A percentile compares a stretch with the other conserved stretches of the same genome.
Evolutionary conservation across 129 eudicot species (phyloP).

Genomic region (Arctium lappa): DNA sequence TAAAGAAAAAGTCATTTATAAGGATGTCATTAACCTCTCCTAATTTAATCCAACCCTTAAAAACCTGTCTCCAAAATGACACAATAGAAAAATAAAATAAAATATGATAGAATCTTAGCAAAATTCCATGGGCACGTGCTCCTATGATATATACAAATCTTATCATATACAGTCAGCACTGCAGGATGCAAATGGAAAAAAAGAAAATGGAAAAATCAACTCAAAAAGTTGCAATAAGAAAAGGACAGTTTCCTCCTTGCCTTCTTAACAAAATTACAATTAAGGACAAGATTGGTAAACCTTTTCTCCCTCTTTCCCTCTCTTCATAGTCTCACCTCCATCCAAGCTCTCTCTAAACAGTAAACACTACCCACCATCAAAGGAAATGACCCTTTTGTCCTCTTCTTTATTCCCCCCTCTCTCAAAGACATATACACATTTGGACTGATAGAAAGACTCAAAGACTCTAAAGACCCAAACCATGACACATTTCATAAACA

Average conservation of each 20-base stretch:
- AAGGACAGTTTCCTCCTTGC: constrained; percentile 28
- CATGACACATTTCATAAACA: constrained; percentile 19
- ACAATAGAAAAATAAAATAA: not conserved
- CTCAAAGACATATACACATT: constrained; percentile 15
- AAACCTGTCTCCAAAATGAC: not conserved
- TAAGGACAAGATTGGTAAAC: constrained; percentile 30
- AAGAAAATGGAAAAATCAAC: not conserved
- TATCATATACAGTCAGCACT: constrained; percentile 18
- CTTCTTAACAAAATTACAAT: constrained; percentile 38
- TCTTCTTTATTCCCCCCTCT: constrained; percentile 16
- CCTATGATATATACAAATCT: constrained; percentile 27
- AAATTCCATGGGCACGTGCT: constrained; percentile 11
- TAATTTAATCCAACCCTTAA: not conserved
- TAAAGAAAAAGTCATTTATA: too few relatives aligned
- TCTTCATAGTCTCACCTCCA: too few relatives aligned
- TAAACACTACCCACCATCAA: constrained; percentile 20
- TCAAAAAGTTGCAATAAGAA: not conserved
- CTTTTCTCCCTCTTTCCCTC: not conserved
- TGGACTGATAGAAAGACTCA: not conserved
- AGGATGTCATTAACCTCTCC: too few relatives aligned
- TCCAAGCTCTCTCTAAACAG: not conserved
- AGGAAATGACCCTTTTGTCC: constrained; percentile 9
- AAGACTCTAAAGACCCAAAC: constrained; percentile 1
- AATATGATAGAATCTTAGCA: not conserved
- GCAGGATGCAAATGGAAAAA: not conserved